phyloP scores from a whole-genome alignment of 2,329 filamentous ascomycete genomes.

The Aureobasidium sp. region DNA sequence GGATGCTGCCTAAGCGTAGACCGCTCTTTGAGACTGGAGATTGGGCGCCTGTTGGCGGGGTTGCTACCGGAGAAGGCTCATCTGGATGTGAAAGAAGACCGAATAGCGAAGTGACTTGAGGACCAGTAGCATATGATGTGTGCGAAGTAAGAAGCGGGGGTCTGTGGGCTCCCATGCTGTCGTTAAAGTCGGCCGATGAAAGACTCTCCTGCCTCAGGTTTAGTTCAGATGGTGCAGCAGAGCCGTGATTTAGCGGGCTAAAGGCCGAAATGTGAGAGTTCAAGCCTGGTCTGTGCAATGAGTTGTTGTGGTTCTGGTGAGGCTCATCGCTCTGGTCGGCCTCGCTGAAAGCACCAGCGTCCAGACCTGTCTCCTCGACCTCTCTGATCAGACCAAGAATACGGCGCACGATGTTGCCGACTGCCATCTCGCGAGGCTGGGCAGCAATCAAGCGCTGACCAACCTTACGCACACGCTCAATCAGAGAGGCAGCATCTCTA shows the following conservation, averaged over 20 bases:
- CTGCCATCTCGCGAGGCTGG: conserved; percentile 81
- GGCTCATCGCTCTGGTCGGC: conserved; percentile 30
- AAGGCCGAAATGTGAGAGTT: conserved; percentile 38
- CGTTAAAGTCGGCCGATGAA: background rate
- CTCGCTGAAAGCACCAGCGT: conserved; percentile 58
- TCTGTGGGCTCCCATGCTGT: conserved; percentile 25
- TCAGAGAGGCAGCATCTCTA: conserved; percentile 66
- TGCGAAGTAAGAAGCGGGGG: conserved; percentile 56
- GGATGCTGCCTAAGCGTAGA: background rate
- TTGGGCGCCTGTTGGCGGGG: conserved; percentile 40
- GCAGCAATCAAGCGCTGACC: conserved; percentile 72
- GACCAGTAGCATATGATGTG: conserved; percentile 54
- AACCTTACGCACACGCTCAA: conserved; percentile 70
- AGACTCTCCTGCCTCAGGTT: conserved; percentile 3
- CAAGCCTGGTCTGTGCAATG: conserved; percentile 29
- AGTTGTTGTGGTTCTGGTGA: conserved; percentile 27
- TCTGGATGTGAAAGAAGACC: conserved; percentile 69
- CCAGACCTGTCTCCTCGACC: conserved; percentile 74
- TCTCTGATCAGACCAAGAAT: conserved; percentile 87
- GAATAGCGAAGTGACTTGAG: conserved; percentile 66
- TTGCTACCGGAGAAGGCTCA: conserved; percentile 35
- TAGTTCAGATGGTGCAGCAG: conserved; percentile 21
- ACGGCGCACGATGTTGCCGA: conserved; percentile 88
- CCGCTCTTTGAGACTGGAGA: conserved; percentile 21
- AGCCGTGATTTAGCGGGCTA: conserved; percentile 39